These are phyloP conservation scores for Zea mays DNA, from an alignment of 176 grass and related monocot species.

Conservation along the genomic window DNA sequence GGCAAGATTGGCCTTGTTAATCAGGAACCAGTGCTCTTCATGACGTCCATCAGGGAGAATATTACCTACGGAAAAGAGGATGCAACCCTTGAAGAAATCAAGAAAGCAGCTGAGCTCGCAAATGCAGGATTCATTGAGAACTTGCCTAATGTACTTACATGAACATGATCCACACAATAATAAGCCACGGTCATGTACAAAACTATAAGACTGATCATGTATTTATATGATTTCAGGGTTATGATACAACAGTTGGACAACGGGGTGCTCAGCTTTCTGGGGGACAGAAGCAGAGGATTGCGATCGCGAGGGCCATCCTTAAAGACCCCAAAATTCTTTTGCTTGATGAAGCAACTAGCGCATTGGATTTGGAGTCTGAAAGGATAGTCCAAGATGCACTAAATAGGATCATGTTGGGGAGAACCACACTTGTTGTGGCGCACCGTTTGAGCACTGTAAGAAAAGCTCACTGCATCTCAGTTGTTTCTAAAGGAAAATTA, in stretches of 20 bases:
- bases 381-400: constrained; percentile 58
- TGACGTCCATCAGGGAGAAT: constrained; percentile 55
- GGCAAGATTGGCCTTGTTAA: constrained; percentile 57
- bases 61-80: constrained; percentile 53
- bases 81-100: constrained; percentile 55
- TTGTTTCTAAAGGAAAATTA: constrained; percentile 66
- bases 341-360: constrained; percentile 64
- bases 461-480: constrained; percentile 50
- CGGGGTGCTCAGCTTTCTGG: constrained; percentile 58
- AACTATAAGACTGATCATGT: constrained; percentile 32
- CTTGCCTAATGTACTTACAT: constrained; percentile 44
- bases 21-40: constrained; percentile 61
- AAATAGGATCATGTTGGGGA: constrained; percentile 41
- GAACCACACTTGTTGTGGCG: constrained; percentile 59
- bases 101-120: constrained; percentile 42
- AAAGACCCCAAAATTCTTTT: constrained; percentile 62
- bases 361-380: constrained; percentile 58
- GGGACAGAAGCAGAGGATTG: constrained; percentile 64
- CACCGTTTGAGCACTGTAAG: constrained; percentile 54
- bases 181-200: neutral
- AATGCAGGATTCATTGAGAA: constrained; percentile 60
- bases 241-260: constrained; percentile 50
- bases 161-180: constrained; percentile 23
- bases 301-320: constrained; percentile 51
- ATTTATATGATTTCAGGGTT: constrained; percentile 43